Conservation (phyloP, 2,329 filamentous ascomycete species). For the Sporothrix curviconia region DNA sequence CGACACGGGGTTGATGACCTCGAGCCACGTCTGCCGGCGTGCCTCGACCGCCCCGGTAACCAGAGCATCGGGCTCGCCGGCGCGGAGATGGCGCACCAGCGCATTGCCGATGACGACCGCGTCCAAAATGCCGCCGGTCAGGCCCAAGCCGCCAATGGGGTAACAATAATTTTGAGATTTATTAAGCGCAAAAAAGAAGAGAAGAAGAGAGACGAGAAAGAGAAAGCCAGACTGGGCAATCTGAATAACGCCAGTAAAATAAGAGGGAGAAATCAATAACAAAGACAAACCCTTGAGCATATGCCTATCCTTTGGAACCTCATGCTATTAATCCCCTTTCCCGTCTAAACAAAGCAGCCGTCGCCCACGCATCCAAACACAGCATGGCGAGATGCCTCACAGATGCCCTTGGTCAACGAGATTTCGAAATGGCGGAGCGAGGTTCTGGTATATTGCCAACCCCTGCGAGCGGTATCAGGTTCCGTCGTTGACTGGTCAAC, state of each 20-base stretch:
- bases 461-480: not conserved
- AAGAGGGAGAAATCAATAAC: not conserved
- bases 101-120: too few species aligned
- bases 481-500: not conserved
- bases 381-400: not conserved
- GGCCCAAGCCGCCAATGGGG: too few species aligned
- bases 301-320: not conserved
- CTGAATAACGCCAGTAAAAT: not conserved
- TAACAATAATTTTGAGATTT: too few species aligned
- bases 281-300: not conserved
- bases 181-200: too few species aligned
- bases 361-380: not conserved
- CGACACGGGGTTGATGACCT: too few species aligned
- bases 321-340: not conserved
- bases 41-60: too few species aligned
- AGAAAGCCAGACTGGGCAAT: not conserved
- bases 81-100: too few species aligned
- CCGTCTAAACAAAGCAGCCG: not conserved
- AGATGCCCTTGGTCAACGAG: not conserved
- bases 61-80: too few species aligned
- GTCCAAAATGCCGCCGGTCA: too few species aligned
- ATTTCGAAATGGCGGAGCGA: not conserved
- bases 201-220: not conserved
- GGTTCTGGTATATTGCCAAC: slow-evolving; percentile 2
- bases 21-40: too few species aligned